These are phyloP conservation scores for Schoenoplectus tabernaemontani DNA, from an alignment of 202 grass and related monocot genomes.

Conservation along the genomic window DNA sequence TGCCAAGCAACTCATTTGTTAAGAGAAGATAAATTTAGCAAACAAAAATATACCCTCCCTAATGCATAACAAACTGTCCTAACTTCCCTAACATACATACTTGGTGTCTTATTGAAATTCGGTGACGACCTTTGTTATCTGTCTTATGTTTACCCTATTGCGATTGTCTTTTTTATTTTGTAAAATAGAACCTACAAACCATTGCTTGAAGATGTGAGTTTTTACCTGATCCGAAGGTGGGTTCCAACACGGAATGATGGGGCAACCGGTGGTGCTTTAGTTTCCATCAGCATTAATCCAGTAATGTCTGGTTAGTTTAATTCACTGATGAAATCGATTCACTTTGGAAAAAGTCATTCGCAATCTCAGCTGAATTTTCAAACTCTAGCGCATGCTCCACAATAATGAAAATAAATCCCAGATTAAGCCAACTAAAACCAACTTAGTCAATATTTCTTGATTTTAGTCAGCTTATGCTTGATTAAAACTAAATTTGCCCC, in stretches of 20 bases:
- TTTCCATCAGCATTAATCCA: slow-evolving; percentile 45
- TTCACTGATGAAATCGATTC: slow-evolving; percentile 27
- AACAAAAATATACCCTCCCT: neutral
- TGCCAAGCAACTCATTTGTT: neutral
- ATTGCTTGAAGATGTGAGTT: slow-evolving; percentile 71
- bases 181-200: slow-evolving; percentile 68
- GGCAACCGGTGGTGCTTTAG: slow-evolving; percentile 48
- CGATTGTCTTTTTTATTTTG: neutral
- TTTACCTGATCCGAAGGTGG: slow-evolving; percentile 67
- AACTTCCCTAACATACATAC: neutral
- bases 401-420: neutral
- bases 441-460: neutral
- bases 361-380: neutral
- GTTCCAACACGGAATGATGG: slow-evolving; percentile 84
- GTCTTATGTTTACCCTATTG: neutral
- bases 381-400: neutral
- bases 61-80: neutral
- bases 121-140: neutral
- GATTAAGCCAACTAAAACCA: neutral
- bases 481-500: neutral
- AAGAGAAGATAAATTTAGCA: neutral
- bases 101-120: neutral
- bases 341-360: neutral
- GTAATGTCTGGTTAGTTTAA: slow-evolving; percentile 74
- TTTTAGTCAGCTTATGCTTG: neutral